Base-by-base conservation (phyloP, 2,329 filamentous ascomycete species). In the Cladosporium cucumerinum region DNA sequence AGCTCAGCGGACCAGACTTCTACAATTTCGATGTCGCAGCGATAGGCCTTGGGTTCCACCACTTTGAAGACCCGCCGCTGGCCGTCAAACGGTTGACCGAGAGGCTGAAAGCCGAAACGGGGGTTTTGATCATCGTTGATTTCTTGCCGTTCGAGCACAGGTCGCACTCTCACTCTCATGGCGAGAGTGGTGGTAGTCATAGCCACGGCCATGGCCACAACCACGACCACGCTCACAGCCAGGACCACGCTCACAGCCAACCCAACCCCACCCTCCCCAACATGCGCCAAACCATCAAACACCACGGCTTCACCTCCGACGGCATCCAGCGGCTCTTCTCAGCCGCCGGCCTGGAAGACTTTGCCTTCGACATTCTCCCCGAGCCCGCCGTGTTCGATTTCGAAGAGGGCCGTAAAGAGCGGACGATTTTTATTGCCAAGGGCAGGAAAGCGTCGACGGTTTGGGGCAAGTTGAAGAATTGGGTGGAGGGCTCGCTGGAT, bases 1-100 rank as follows among this genome's bases (percentile, higher is more conserved):
- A 67, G 1, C 60, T 81, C 6, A 64, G 69, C 0, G 70, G 64
- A 0, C 62, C 71, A 0, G 72, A 79, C 39, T 80, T 72, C 69
- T 69, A 74, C 21, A 67, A 75, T 43, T 82, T 81, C 66, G 80
- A 82, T 61, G 65, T 82, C 11, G 80, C 75, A 0, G 75, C 77
- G 12, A 75, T 81, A 12, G 77, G 78, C 0, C 75, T 80, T 5
- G 80, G 76, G 0, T 81, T 82, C 70, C 81, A 82, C 67, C 80
- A 82, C 57, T 81, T 82, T 43, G 71, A 73, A 43, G 48, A 74
- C 34, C 72, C 74, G 2, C 61, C 57, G 2, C 32, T 68, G n/a
- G 72, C 71, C 3, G 49, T 76, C 8, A 66, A 71, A 52, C 67
- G 72, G 4, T 57, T 77, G 12, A 63, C 62, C 2, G 70, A 72